Evolutionary conservation across 495 filamentous ascomycete species (phyloP).

Genomic region (Podospora pseudopauciseta): DNA sequence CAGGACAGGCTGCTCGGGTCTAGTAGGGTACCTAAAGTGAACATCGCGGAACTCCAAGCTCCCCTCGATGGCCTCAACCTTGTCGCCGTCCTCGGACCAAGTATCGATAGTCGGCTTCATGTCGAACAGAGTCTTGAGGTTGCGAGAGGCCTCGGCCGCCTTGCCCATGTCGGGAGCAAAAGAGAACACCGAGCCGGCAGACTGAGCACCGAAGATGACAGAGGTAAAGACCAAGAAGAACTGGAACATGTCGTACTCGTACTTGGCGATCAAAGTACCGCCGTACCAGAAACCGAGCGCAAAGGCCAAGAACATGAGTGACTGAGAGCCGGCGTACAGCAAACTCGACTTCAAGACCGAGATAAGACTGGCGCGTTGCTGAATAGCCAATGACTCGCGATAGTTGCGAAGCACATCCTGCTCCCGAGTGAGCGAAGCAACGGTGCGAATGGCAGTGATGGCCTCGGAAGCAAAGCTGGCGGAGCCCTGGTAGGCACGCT

Average conservation of each 20-base stretch:
- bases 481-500: constrained; percentile 67
- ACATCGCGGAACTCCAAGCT: constrained; percentile 58
- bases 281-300: constrained; percentile 84
- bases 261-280: constrained; percentile 67
- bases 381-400: constrained; percentile 26
- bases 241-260: constrained; percentile 68
- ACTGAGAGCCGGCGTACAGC: constrained; percentile 78
- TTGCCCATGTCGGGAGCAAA: constrained; percentile 43
- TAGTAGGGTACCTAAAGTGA: constrained; percentile 59
- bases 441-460: constrained; percentile 82
- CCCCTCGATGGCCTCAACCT: constrained; percentile 49
- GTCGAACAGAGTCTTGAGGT: constrained; percentile 41
- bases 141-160: constrained; percentile 32
- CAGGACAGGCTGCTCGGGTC: constrained; percentile 56
- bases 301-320: constrained; percentile 72
- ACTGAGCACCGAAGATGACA: constrained; percentile 40
- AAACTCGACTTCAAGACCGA: constrained; percentile 36
- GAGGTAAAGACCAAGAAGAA: constrained; percentile 80
- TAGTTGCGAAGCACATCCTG: constrained; percentile 73
- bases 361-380: constrained; percentile 30
- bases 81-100: constrained; percentile 72
- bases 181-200: constrained; percentile 39
- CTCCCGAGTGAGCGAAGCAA: constrained; percentile 62
- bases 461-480: constrained; percentile 87
- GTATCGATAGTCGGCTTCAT: constrained; percentile 39